These are phyloP conservation scores for Apiospora sp. DNA, from an alignment of 2,329 filamentous ascomycete genomes.

Conservation along the genomic window DNA sequence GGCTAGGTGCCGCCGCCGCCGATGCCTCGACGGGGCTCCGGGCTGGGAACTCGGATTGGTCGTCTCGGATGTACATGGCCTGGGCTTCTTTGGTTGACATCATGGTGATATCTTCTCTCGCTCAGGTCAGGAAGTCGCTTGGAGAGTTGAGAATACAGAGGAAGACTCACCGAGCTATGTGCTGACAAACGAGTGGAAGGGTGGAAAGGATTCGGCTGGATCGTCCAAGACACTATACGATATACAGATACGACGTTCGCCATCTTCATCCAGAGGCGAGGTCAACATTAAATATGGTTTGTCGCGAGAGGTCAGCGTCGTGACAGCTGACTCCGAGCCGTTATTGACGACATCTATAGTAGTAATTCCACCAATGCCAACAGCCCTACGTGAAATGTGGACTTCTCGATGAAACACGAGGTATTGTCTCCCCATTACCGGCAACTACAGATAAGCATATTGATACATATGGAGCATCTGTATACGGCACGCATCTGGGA, in stretches of 20 bases:
- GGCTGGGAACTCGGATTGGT: neutral
- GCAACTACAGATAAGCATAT: neutral
- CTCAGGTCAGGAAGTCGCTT: neutral
- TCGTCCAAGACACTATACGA: neutral
- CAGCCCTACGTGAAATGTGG: neutral
- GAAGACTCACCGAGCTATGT: neutral
- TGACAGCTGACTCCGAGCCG: neutral
- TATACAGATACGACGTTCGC: neutral
- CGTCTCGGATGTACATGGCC: neutral
- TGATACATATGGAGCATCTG: neutral
- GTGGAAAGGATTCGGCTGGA: neutral
- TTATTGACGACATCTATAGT: neutral
- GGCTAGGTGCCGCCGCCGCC: neutral
- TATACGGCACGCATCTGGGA: neutral
- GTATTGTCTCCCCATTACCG: neutral
- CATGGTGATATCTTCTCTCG: neutral
- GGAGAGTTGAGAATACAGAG: too few relatives aligned
- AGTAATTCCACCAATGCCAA: neutral
- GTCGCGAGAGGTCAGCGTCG: neutral
- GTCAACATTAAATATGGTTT: neutral
- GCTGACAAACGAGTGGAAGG: neutral
- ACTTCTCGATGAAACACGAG: constrained; percentile 1
- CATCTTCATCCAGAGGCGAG: neutral
- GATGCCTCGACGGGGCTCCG: neutral
- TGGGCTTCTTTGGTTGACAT: constrained; percentile 6